phyloP scores from a whole-genome alignment of 2,329 filamentous ascomycete genomes.

The Claviceps maximensis region DNA sequence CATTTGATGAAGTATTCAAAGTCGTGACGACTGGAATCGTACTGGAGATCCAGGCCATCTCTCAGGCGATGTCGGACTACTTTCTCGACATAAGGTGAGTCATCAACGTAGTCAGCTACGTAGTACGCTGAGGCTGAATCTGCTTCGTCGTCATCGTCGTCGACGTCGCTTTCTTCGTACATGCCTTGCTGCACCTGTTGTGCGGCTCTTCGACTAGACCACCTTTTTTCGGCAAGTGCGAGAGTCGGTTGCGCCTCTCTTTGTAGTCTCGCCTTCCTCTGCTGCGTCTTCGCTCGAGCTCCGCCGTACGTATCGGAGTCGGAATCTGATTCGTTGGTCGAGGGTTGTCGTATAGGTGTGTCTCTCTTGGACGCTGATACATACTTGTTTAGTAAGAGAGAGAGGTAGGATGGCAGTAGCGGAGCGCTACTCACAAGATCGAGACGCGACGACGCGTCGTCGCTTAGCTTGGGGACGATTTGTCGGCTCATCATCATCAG shows the following conservation, averaged over 20 bases:
- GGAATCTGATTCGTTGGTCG: slow-evolving; percentile 49
- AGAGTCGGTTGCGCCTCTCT: slow-evolving; percentile 54
- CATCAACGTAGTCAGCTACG: slow-evolving; percentile 56
- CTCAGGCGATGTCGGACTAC: slow-evolving; percentile 77
- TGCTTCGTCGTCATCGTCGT: slow-evolving; percentile 51
- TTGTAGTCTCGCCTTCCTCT: slow-evolving; percentile 67
- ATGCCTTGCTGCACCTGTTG: slow-evolving; percentile 54
- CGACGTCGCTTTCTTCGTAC: slow-evolving; percentile 55
- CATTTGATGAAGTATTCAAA: slow-evolving; percentile 94
- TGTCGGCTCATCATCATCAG: slow-evolving; percentile 50
- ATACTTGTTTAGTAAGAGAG: not conserved
- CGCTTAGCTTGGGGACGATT: slow-evolving; percentile 51
- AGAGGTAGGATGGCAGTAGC: not conserved
- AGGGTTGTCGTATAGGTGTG: slow-evolving; percentile 41
- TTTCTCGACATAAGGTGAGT: slow-evolving; percentile 75
- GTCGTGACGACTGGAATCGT: slow-evolving; percentile 52
- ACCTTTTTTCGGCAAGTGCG: slow-evolving; percentile 68
- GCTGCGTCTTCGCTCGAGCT: slow-evolving; percentile 52
- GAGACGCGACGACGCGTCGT: slow-evolving; percentile 52
- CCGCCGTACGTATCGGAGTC: slow-evolving; percentile 71
- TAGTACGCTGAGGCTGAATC: slow-evolving; percentile 49
- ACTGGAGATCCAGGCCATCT: slow-evolving; percentile 47
- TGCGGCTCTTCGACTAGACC: slow-evolving; percentile 75
- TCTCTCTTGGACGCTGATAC: slow-evolving; percentile 44
- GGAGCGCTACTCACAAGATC: slow-evolving; percentile 38